Percentiles rank a stretch among this genome's conserved stretches.
Conservation (phyloP, 192 early-diverging fungal genomes). For the Coemansia asiatica region DNA sequence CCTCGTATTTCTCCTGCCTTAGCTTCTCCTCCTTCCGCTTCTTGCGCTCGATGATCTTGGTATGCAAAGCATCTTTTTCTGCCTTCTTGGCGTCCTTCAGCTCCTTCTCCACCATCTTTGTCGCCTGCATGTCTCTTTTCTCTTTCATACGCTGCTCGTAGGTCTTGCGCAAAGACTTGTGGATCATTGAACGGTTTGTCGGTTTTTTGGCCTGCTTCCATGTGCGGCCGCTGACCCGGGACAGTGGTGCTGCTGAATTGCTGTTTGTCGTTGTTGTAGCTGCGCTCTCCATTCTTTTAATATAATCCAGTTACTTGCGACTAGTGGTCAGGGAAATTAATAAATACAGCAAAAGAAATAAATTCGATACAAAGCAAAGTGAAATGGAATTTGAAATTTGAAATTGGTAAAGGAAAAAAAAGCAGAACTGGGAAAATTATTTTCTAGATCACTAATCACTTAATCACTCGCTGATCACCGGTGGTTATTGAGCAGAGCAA, state of each 20-base stretch:
- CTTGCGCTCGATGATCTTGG: conserved; percentile 41
- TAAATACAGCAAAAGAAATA: no score
- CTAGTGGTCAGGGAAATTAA: no score
- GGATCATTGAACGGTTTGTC: conserved; percentile 45
- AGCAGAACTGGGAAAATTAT: neutral
- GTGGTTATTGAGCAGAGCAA: no score
- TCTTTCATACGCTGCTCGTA: conserved; percentile 46
- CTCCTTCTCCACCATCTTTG: conserved; percentile 33
- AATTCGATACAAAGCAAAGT: no score
- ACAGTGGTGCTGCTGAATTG: conserved; percentile 18
- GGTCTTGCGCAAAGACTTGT: conserved; percentile 41
- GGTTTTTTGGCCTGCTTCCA: conserved; percentile 50
- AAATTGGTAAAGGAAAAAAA: no score
- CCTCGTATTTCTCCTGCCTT: conserved; percentile 34
- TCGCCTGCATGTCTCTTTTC: conserved; percentile 22
- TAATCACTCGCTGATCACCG: neutral
- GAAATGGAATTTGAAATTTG: no score
- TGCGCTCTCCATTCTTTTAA: neutral
- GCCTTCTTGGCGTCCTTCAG: conserved; percentile 43
- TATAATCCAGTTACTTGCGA: no score
- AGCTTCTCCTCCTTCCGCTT: conserved; percentile 46
- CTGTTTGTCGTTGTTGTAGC: neutral
- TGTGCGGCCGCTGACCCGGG: conserved; percentile 43
- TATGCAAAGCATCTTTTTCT: conserved; percentile 26
- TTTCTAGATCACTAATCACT: neutral